phyloP scores from a whole-genome alignment of 2,329 filamentous ascomycete species.

The Stagonosporopsis chrysanthemi region DNA sequence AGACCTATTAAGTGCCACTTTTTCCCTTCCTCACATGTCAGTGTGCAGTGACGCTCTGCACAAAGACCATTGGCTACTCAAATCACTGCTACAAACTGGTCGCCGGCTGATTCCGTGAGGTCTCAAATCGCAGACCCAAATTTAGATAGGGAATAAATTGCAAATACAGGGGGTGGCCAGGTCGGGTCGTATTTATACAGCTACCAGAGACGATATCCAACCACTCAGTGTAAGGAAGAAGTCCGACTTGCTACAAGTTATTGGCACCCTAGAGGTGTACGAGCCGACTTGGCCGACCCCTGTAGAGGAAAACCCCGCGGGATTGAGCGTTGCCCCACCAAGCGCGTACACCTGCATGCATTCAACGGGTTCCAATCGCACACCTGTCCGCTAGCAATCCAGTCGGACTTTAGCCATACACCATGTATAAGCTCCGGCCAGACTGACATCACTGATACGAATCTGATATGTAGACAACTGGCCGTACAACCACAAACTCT shows the following conservation, averaged over 20 bases:
- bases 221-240: too few species aligned
- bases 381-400: neutral
- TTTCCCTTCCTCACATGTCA: neutral
- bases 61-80: neutral
- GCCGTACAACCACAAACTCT: neutral
- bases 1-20: too few species aligned
- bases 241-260: too few species aligned
- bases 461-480: neutral
- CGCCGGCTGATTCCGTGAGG: neutral
- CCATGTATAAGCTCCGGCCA: neutral
- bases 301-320: neutral
- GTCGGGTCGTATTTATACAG: too few species aligned
- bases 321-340: neutral
- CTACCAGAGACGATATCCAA: too few species aligned
- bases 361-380: neutral
- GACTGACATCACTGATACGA: conserved; percentile 12
- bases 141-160: neutral
- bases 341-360: neutral
- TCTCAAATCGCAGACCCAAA: neutral
- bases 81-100: neutral
- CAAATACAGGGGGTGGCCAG: neutral
- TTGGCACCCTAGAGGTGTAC: too few species aligned
- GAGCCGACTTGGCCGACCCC: too few species aligned
- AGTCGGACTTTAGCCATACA: neutral
- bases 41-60: neutral